phyloP scores from a whole-genome alignment of 129 eudicot genomes.

The Erigeron canadensis region DNA sequence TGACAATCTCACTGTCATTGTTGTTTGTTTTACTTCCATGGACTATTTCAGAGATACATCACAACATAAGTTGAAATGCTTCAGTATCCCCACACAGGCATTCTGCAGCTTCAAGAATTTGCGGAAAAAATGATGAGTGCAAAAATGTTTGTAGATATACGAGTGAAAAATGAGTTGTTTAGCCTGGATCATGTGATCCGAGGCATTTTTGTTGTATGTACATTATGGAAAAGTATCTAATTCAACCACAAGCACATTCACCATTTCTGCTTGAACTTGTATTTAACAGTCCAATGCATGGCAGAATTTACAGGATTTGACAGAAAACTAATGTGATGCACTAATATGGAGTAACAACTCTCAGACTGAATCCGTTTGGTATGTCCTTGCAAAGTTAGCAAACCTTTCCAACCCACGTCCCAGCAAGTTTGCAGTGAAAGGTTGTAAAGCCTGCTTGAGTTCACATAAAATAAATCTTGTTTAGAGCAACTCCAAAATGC shows the following conservation, averaged over 20 bases:
- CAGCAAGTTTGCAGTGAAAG: conserved; percentile 73
- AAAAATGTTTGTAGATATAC: conserved; percentile 8
- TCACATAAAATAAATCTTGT: background rate
- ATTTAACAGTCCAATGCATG: background rate
- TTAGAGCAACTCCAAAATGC: background rate
- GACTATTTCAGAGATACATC: conserved; percentile 41
- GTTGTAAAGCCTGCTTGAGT: conserved; percentile 71
- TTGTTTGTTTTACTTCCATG: conserved; percentile 53
- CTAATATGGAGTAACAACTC: conserved; percentile 20
- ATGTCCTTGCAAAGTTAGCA: conserved; percentile 64
- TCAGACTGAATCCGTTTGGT: conserved; percentile 42
- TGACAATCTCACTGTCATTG: conserved; percentile 73
- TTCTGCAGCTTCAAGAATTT: conserved; percentile 53
- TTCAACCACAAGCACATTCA: too few species aligned
- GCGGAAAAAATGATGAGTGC: conserved; percentile 29
- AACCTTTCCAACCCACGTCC: conserved; percentile 73
- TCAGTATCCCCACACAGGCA: conserved; percentile 70
- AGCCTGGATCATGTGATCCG: conserved; percentile 5
- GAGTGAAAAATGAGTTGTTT: conserved; percentile 6
- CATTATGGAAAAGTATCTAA: background rate
- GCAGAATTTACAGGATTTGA: conserved; percentile 15
- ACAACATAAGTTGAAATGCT: conserved; percentile 48
- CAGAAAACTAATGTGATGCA: background rate
- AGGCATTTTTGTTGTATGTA: conserved; percentile 8
- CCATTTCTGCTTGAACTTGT: background rate